Conservation (phyloP, 2,329 filamentous ascomycete species). For the Drechslerella stenobrocha region DNA sequence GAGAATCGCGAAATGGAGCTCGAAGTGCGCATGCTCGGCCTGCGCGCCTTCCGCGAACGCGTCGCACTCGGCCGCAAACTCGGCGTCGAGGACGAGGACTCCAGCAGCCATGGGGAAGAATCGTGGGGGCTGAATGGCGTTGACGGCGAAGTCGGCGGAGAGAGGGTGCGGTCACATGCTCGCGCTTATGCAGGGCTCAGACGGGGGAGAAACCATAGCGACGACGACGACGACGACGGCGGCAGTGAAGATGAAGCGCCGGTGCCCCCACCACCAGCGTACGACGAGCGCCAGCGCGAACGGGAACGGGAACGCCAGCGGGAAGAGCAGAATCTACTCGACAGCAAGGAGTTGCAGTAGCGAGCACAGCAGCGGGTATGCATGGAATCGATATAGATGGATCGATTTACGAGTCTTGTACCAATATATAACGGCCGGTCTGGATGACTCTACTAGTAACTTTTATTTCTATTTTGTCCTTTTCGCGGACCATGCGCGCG, state of each 20-base stretch:
- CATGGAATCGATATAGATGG: too few relatives aligned
- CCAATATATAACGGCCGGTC: background rate
- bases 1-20: conserved; percentile 45
- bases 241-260: conserved; percentile 12
- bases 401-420: too few relatives aligned
- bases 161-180: conserved; percentile 14
- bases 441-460: conserved; percentile 5
- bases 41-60: conserved; percentile 33
- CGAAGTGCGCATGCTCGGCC: conserved; percentile 39
- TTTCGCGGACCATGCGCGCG: background rate
- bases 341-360: conserved; percentile 42
- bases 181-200: too few relatives aligned
- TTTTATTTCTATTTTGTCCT: conserved; percentile 5
- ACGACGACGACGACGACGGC: conserved; percentile 1
- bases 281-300: conserved; percentile 21
- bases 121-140: conserved; percentile 35
- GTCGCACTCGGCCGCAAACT: conserved; percentile 29
- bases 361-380: too few relatives aligned
- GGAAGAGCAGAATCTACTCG: conserved; percentile 18
- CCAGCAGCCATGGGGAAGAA: conserved; percentile 27
- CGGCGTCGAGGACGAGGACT: conserved; percentile 29
- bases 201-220: background rate
- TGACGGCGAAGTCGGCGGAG: conserved; percentile 40
- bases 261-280: conserved; percentile 33
- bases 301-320: conserved; percentile 7